These are phyloP conservation scores for Leavenworthia alabamica DNA, from an alignment of 345 rosid genomes.

Conservation along the genomic window DNA sequence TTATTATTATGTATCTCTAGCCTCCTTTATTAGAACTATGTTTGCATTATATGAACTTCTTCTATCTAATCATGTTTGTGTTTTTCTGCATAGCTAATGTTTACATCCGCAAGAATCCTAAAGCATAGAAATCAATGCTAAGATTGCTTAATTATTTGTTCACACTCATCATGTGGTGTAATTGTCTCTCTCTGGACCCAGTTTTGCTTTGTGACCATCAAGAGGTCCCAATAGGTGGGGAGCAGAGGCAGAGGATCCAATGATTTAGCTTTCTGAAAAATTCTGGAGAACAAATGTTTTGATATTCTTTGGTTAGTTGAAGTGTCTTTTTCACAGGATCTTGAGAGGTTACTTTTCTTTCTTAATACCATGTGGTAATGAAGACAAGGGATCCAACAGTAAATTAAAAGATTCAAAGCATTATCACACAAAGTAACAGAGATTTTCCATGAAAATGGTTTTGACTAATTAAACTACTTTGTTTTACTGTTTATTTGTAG, in stretches of 20 bases:
- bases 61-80: constrained; percentile 24
- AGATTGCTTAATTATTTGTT: constrained; percentile 23
- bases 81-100: constrained; percentile 5
- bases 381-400: not conserved
- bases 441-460: constrained; percentile 12
- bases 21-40: constrained; percentile 36
- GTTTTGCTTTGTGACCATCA: constrained; percentile 9
- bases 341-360: constrained; percentile 11
- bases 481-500: constrained; percentile 4
- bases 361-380: constrained; percentile 6
- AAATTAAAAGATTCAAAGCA: not conserved
- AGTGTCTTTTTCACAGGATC: constrained; percentile 27
- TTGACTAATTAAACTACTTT: constrained; percentile 6
- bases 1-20: constrained; percentile 42
- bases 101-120: constrained; percentile 31
- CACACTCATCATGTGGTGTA: constrained; percentile 14
- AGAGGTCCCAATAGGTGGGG: constrained; percentile 19
- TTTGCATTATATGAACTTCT: constrained; percentile 39
- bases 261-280: constrained; percentile 32
- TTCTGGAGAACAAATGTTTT: constrained; percentile 14
- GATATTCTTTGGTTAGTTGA: constrained; percentile 29
- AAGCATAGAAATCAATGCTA: constrained; percentile 30
- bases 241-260: constrained; percentile 18
- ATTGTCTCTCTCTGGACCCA: constrained; percentile 26
- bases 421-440: not conserved